These are phyloP conservation scores for Grosmannia penicillata DNA, from an alignment of 2,329 filamentous ascomycete species.

Conservation along the genomic window DNA sequence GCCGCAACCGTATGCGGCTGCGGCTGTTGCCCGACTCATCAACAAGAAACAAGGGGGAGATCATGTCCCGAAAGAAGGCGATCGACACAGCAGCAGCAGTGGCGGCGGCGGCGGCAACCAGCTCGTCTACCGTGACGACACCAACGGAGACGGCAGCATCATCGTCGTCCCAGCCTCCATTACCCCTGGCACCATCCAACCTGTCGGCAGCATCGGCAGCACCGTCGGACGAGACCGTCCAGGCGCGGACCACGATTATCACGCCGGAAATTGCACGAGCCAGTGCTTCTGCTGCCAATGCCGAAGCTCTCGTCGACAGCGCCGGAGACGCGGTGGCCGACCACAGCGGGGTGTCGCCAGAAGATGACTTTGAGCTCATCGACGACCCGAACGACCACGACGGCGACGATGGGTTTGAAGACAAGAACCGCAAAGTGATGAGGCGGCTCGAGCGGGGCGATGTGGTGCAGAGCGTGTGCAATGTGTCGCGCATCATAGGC, in stretches of 20 bases:
- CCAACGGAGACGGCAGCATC: too few species aligned
- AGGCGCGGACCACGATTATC: too few species aligned
- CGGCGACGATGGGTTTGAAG: slow-evolving; percentile 65
- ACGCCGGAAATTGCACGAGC: too few species aligned
- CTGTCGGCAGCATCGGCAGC: background rate
- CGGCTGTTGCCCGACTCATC: slow-evolving; percentile 66
- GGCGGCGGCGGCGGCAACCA: background rate
- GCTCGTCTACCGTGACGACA: background rate
- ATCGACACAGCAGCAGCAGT: slow-evolving; percentile 1
- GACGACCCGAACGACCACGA: slow-evolving; percentile 84
- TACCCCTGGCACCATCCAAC: too few species aligned
- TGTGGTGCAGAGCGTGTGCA: slow-evolving; percentile 84
- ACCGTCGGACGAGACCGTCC: background rate
- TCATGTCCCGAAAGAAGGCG: slow-evolving; percentile 55
- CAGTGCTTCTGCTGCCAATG: too few species aligned
- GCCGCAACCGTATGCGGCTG: slow-evolving; percentile 85
- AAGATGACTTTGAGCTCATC: slow-evolving; percentile 86
- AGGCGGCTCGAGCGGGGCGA: slow-evolving; percentile 81
- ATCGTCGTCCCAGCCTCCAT: too few species aligned
- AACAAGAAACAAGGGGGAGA: slow-evolving; percentile 49
- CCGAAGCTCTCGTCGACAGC: too few species aligned
- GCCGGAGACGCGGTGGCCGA: slow-evolving; percentile 3
- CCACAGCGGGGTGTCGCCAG: background rate
- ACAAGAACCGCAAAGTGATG: slow-evolving; percentile 98
- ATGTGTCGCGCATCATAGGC: slow-evolving; percentile 86